Evolutionary conservation across 2,329 filamentous ascomycete species (phyloP), one percentile per base, ranked within the genome.

Genomic region (Cladosporium oxysporum): DNA sequence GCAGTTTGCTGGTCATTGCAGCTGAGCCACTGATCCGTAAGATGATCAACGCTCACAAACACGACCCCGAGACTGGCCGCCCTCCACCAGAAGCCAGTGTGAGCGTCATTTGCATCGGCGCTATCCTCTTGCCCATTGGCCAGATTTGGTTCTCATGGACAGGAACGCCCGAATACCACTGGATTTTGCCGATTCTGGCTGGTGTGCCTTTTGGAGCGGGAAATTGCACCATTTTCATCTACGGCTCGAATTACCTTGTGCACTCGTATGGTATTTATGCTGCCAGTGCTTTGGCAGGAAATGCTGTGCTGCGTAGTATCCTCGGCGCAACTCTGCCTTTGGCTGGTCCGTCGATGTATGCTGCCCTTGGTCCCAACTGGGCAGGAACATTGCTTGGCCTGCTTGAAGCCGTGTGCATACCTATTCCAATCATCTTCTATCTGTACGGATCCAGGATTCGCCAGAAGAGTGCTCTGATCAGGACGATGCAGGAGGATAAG

Each of bases 81-180:
- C 84, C 87, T 0, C 83, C 86, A 0, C 93, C 93, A 0, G 93
- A 97, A 78, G 90, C 92, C 0, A 92, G 91, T 69, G 91, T 94
- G 4, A 86, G 88, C 50, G 85, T 95, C 65, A 90, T 97, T 73
- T 91, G 89, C 71, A 86, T 96, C 29, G 91, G 90, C 3, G 87
- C 91, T 0, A 76, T 96, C 1, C 80, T 92, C 0, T 88, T 91
- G 0, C 90, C 92, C 0, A 77, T 91, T 3, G 93, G 93, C 18
- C 90, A 97, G 77, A 85, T 97, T 28, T 90, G 89, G 76, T 97
- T 97, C 74, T 88, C 91, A 0, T 97, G 92, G 92, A 96, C 93
- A 0, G 93, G 89, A 67, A 86, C 92, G 0, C 93, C 93, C 0
- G 85, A 86, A 5, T 91, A 96, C 35, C 93, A 92, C 75, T 96